phyloP scores from a whole-genome alignment of 441 rosid genomes.

The Capsella rubella region DNA sequence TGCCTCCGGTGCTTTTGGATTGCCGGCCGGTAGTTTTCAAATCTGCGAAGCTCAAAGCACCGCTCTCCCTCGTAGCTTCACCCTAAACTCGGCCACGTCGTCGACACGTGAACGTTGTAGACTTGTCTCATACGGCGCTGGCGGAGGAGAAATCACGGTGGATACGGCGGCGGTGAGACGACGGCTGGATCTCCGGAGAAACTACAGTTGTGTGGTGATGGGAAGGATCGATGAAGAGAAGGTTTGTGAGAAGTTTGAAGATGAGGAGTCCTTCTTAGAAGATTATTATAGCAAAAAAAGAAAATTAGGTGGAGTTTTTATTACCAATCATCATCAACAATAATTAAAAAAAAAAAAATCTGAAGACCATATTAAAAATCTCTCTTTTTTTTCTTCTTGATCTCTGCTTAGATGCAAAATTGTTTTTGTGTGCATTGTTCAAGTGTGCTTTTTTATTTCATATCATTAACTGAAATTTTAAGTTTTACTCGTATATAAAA shows the following conservation, averaged over 20 bases:
- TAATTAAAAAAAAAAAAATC: not conserved
- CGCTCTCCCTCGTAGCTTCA: conserved; percentile 58
- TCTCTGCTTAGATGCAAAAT: not conserved
- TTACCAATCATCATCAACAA: conserved; percentile 6
- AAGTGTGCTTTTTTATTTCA: not conserved
- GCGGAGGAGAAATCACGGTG: conserved; percentile 21
- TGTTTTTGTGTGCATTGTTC: conserved; percentile 20
- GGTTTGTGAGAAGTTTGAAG: conserved; percentile 62
- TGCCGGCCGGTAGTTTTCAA: conserved; percentile 48
- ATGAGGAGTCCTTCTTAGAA: conserved; percentile 30
- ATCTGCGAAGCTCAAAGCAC: conserved; percentile 42
- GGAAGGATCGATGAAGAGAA: conserved; percentile 84
- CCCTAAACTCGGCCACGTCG: conserved; percentile 42
- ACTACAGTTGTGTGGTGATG: conserved; percentile 59
- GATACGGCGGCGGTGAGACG: conserved; percentile 25
- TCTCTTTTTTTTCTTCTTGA: not conserved
- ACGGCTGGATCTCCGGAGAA: conserved; percentile 49
- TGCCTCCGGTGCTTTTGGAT: conserved; percentile 48
- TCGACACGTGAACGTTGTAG: conserved; percentile 54
- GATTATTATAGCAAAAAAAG: not conserved
- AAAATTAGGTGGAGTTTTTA: conserved; percentile 19
- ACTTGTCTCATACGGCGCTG: conserved; percentile 45
- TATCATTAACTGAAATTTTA: too few species aligned
- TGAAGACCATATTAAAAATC: not conserved
- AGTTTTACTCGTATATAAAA: too few species aligned